phyloP scores from a whole-genome alignment of 2,329 filamentous ascomycete genomes.

The Ophiostoma sp. region DNA sequence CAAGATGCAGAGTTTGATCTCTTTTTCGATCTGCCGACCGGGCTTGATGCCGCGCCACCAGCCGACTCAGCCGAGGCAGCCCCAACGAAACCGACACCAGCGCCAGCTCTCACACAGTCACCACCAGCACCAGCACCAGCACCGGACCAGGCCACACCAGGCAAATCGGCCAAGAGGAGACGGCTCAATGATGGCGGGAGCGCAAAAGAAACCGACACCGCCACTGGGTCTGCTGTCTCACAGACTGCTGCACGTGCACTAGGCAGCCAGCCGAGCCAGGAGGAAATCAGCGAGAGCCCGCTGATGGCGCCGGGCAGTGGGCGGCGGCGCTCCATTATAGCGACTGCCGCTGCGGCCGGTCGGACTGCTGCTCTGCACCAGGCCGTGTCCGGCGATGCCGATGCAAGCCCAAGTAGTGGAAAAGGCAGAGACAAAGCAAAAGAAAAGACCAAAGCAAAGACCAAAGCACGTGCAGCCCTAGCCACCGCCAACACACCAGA shows the following conservation, averaged over 20 bases:
- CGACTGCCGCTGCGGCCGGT: constrained; percentile 35
- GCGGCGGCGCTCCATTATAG: constrained; percentile 40
- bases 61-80: not conserved
- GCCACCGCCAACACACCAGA: not conserved
- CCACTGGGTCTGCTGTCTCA: not conserved
- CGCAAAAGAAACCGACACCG: not conserved
- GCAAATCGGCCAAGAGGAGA: constrained; percentile 42
- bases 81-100: not conserved
- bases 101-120: not conserved
- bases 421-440: not conserved
- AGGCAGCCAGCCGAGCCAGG: constrained; percentile 28
- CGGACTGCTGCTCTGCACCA: constrained; percentile 39
- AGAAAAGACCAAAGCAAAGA: not conserved
- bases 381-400: constrained; percentile 26
- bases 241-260: not conserved
- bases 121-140: not conserved
- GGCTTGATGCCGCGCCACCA: constrained; percentile 25
- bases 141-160: not conserved
- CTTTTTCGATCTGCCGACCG: constrained; percentile 35
- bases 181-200: constrained; percentile 32
- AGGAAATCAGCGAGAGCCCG: constrained; percentile 52
- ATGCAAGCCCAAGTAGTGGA: not conserved
- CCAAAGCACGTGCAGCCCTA: not conserved
- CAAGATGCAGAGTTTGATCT: constrained; percentile 57
- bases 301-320: constrained; percentile 52